Base-by-base conservation (phyloP, 2,329 filamentous ascomycete species). In the Eutypa lata region DNA sequence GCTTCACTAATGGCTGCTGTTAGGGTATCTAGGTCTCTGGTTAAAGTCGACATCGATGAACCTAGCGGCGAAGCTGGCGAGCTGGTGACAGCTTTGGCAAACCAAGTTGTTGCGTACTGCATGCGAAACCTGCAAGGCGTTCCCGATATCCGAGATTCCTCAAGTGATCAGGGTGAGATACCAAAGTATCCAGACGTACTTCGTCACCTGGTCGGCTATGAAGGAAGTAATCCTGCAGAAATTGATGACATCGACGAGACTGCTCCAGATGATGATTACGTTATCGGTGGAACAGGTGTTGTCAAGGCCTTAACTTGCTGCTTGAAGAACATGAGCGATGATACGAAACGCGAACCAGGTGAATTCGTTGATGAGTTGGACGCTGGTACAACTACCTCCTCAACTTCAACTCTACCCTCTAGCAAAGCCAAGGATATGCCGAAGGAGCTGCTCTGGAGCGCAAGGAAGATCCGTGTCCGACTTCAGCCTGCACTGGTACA, bases 51-150 rank as follows among this genome's bases (percentile, higher is more conserved):
- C 66, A 90, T 97, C 53, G 92, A 97, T 61, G 86, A 95, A 2
- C 94, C 93, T 1, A 86, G 81, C 31, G 78, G 86, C 21, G 86
- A 90, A 52, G 89, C 88, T n/a, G 90, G 89, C 51, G 94, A 97
- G 68, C 83, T 97, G 22, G 89, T 97, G 63, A 95, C 91, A 70
- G 92, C 91, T 3, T 79, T 97, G 61, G 92, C 91, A 1, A 95
- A 93, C 65, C 92, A 96, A 69, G 89, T 96, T n/a, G 87, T 97
- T 43, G 93, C 91, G 0, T 97, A 97, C 70, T 96, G 90, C 57
- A 79, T 99, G 56, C 85, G 89, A 53, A 99, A 99, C 63, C 87
- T 99, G 77, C 91, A 96, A 68, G 83, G 82, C 10, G 82, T 88
- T 16, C 86, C 90, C 11, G 83, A 68, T 50, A 61, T 69, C 38